Conservation (phyloP, 139 green algal species). For the Chlorella sp. region DNA sequence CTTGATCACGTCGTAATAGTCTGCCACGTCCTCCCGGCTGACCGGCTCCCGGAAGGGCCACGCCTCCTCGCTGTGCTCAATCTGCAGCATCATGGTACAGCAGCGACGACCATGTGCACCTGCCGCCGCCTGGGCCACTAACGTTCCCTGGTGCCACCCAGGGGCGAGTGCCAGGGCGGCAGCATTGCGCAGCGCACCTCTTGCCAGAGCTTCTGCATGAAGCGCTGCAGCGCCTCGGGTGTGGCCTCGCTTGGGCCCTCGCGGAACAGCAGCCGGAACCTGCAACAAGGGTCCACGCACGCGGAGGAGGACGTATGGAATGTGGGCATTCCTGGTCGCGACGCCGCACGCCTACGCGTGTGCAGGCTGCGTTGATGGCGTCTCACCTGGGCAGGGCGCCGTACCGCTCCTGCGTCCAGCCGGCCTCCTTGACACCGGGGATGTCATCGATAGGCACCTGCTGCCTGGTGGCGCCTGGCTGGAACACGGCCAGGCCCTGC, state of each 20-base stretch:
- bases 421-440: slow-evolving; percentile 79
- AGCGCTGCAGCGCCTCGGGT: slow-evolving; percentile 44
- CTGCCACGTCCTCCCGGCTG: slow-evolving; percentile 65
- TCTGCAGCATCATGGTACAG: too few relatives aligned
- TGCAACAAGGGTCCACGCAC: background rate
- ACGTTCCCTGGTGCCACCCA: too few relatives aligned
- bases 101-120: too few relatives aligned
- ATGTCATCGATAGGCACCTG: slow-evolving; percentile 50
- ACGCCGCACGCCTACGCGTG: too few relatives aligned
- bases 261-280: slow-evolving; percentile 34
- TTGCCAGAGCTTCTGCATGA: slow-evolving; percentile 36
- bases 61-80: slow-evolving; percentile 60
- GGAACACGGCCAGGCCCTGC: background rate
- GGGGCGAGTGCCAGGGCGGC: too few relatives aligned
- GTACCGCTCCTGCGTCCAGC: slow-evolving; percentile 47
- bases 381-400: too few relatives aligned
- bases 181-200: too few relatives aligned
- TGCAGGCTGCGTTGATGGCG: too few relatives aligned
- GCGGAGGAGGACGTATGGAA: background rate
- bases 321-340: too few relatives aligned
- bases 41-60: slow-evolving; percentile 89
- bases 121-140: too few relatives aligned
- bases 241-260: slow-evolving; percentile 17
- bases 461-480: slow-evolving; percentile 6
- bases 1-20: slow-evolving; percentile 87